phyloP scores from a whole-genome alignment of 768 basidiomycete genomes.

The Rubroboletus pulcherrimus region DNA sequence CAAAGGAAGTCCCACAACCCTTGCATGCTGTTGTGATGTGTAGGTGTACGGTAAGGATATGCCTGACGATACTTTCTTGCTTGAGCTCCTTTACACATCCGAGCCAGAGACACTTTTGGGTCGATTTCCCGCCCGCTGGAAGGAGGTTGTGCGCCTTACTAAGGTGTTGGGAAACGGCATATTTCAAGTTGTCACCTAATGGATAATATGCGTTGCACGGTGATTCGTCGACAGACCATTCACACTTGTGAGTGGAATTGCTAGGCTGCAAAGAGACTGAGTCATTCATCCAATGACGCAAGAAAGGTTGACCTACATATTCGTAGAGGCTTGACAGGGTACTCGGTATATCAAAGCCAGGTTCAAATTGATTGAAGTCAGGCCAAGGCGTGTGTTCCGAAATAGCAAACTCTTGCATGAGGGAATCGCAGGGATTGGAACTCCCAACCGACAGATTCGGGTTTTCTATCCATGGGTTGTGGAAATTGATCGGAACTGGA shows the following conservation, averaged over 20 bases:
- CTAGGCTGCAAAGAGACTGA: neutral
- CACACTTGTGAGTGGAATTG: neutral
- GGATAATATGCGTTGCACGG: slow-evolving; percentile 1
- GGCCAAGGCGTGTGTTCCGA: neutral
- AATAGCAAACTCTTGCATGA: neutral
- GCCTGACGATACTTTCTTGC: slow-evolving; percentile 23
- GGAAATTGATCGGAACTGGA: neutral
- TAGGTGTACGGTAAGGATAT: slow-evolving; percentile 23
- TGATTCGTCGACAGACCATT: slow-evolving; percentile 7
- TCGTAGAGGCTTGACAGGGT: neutral
- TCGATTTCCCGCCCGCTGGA: slow-evolving; percentile 3
- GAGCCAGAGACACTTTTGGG: slow-evolving; percentile 13
- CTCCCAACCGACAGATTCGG: neutral
- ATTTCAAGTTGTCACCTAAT: slow-evolving; percentile 5
- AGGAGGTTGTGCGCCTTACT: neutral
- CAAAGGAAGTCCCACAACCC: slow-evolving; percentile 22
- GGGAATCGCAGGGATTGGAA: neutral
- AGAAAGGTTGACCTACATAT: neutral
- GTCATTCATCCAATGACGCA: neutral
- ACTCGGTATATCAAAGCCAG: neutral
- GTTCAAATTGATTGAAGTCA: neutral
- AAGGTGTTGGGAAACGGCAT: slow-evolving; percentile 13
- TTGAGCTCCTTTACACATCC: slow-evolving; percentile 24
- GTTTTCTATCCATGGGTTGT: neutral
- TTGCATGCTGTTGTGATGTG: slow-evolving; percentile 9